These are phyloP conservation scores for Gentiana straminea DNA, from an alignment of 257 asterid genomes.

Conservation along the genomic window DNA sequence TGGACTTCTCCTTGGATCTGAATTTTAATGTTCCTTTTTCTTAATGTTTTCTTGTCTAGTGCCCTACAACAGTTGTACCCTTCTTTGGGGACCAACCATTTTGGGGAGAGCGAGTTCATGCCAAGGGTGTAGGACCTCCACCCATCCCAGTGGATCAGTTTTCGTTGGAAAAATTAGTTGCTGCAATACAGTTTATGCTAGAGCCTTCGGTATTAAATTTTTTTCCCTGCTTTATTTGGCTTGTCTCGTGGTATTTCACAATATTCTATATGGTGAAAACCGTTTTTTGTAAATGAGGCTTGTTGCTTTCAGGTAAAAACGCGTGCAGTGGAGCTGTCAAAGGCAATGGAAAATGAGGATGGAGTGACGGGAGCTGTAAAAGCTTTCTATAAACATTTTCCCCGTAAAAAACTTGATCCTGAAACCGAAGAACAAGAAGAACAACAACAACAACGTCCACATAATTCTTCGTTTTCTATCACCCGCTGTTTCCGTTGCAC, in stretches of 20 bases:
- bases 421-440: conserved; percentile 17
- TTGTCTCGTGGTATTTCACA: no score
- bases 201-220: conserved; percentile 39
- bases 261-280: no score
- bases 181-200: conserved; percentile 76
- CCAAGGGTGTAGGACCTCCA: conserved; percentile 80
- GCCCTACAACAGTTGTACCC: conserved; percentile 90
- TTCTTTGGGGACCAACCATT: conserved; percentile 91
- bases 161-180: conserved; percentile 63
- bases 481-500: conserved; percentile 29
- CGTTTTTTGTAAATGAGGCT: no score
- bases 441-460: not conserved
- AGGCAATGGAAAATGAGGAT: conserved; percentile 82
- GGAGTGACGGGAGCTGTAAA: conserved; percentile 80
- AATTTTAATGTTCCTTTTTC: not conserved
- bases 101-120: conserved; percentile 89
- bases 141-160: conserved; percentile 82
- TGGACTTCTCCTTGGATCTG: not conserved
- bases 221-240: not conserved
- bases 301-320: conserved; percentile 45
- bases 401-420: conserved; percentile 19
- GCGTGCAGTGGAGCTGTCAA: conserved; percentile 53
- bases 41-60: conserved; percentile 21
- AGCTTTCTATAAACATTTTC: conserved; percentile 63
- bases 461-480: conserved; percentile 20